Percentiles rank a stretch among this genome's conserved stretches.
Conservation (phyloP, 139 green algal genomes). For the Microglena sp. region DNA sequence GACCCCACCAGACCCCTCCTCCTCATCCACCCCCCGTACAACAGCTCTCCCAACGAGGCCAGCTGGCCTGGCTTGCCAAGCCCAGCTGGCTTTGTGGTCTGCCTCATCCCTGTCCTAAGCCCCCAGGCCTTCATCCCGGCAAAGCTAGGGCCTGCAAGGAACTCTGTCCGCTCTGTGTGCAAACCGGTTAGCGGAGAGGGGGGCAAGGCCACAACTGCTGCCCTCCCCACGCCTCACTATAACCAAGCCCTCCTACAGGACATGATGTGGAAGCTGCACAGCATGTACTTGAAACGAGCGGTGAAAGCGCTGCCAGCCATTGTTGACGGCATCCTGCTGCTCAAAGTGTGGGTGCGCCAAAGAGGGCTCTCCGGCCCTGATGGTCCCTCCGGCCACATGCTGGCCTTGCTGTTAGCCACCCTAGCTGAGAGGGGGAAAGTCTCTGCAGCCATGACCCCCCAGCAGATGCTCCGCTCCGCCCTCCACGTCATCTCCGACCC, state of each 20-base stretch:
- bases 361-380: conserved; percentile 21
- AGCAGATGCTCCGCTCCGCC: conserved; percentile 45
- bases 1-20: conserved; percentile 48
- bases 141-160: conserved; percentile 42
- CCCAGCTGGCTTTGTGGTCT: conserved; percentile 15
- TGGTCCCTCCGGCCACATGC: conserved; percentile 36
- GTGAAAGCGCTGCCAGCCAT: conserved; percentile 19
- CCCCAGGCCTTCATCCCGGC: conserved; percentile 29
- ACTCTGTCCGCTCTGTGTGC: conserved; percentile 18
- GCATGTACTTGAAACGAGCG: conserved; percentile 16
- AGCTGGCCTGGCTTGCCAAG: conserved; percentile 11
- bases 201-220: background rate
- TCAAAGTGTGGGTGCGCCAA: conserved; percentile 52
- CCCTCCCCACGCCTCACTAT: conserved; percentile 58
- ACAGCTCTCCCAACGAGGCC: background rate
- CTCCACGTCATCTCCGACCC: conserved; percentile 38
- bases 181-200: background rate
- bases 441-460: conserved; percentile 33
- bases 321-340: conserved; percentile 43
- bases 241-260: conserved; percentile 58
- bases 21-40: conserved; percentile 16
- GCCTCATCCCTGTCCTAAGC: conserved; percentile 24
- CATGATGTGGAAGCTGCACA: conserved; percentile 26
- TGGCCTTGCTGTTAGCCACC: conserved; percentile 47
- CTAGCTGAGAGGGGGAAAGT: conserved; percentile 30